Evolutionary conservation across 495 filamentous ascomycete species (phyloP).

Genomic region (Penicillium bialowiezense): DNA sequence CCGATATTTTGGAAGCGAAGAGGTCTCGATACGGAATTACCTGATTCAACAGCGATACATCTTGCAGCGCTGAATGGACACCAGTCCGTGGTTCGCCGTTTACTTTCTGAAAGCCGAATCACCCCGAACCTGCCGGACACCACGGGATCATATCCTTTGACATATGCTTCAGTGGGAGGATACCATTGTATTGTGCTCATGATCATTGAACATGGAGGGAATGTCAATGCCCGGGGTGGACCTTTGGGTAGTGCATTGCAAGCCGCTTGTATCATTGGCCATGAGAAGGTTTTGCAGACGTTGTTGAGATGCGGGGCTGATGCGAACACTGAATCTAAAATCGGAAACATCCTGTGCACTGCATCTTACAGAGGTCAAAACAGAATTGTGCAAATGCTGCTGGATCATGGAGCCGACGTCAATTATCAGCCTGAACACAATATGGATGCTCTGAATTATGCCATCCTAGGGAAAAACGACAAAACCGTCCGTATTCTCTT

Average conservation of each 20-base stretch:
- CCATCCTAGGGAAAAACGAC: no score
- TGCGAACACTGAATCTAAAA: no score
- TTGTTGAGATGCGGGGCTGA: no score
- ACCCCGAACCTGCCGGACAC: neutral
- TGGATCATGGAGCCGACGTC: neutral
- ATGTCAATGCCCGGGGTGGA: neutral
- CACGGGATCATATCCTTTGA: neutral
- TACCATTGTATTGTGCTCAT: neutral
- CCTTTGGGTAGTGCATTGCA: neutral
- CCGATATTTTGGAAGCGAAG: neutral
- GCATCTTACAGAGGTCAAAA: neutral
- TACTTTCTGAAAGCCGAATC: neutral
- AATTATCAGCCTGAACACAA: no score
- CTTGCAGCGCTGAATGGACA: neutral
- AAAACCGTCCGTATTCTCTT: neutral
- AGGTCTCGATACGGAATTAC: no score
- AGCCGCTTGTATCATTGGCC: no score
- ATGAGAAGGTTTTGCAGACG: no score
- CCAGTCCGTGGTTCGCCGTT: neutral
- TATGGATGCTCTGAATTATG: no score
- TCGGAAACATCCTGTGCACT: no score
- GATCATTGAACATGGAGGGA: neutral
- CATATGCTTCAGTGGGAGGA: neutral
- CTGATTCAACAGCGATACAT: no score
- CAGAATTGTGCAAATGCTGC: neutral